Conservation (phyloP, 2,329 filamentous ascomycete species). For the Tolypocladium nubicola region DNA sequence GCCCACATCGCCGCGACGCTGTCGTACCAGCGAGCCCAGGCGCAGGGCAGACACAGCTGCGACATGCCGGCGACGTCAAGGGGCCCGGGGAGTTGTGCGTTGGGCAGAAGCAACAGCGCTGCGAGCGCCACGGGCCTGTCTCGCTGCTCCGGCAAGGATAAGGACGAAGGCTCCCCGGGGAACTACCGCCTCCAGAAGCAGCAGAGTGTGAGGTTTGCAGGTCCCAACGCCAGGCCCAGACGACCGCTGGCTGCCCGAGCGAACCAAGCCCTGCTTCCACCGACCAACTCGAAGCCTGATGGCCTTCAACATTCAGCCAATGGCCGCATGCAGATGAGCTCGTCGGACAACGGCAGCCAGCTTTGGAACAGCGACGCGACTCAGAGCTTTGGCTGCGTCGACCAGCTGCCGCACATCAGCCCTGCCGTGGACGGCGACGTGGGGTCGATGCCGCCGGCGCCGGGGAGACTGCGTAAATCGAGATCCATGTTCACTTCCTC, state of each 20-base stretch:
- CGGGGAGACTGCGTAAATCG: slow-evolving; percentile 40
- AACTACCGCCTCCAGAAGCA: slow-evolving; percentile 25
- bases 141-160: slow-evolving; percentile 7
- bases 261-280: neutral
- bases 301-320: neutral
- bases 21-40: slow-evolving; percentile 45
- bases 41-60: slow-evolving; percentile 25
- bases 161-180: slow-evolving; percentile 7
- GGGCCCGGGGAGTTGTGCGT: neutral
- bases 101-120: slow-evolving; percentile 11
- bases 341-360: neutral
- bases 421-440: slow-evolving; percentile 38
- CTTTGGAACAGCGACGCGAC: neutral
- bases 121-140: slow-evolving; percentile 7
- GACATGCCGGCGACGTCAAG: slow-evolving; percentile 5
- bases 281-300: neutral
- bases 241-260: slow-evolving; percentile 18
- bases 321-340: neutral
- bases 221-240: slow-evolving; percentile 17
- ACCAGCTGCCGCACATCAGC: slow-evolving; percentile 24
- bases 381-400: slow-evolving; percentile 12
- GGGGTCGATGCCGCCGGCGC: slow-evolving; percentile 35
- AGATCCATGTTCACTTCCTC: slow-evolving; percentile 40
- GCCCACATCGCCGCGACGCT: slow-evolving; percentile 51
- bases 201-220: slow-evolving; percentile 47